Base-by-base conservation (phyloP, 2,329 filamentous ascomycete species). In the Clonostachys rhizophaga region DNA sequence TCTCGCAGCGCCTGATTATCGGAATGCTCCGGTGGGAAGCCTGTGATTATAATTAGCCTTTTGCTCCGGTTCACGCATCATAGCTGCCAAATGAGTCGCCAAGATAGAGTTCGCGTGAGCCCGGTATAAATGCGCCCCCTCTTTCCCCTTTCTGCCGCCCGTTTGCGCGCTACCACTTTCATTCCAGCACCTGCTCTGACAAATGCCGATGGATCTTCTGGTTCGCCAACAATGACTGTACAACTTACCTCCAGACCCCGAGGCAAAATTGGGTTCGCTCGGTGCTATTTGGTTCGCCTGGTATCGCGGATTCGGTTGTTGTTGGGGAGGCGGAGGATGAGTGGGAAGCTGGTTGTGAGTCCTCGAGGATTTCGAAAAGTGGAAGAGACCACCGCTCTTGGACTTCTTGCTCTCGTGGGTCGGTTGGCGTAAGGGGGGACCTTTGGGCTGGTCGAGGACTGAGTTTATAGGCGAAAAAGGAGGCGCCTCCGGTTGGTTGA, bases 301-400 rank as follows among this genome's bases (percentile, higher is more conserved):
- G 8, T 8, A 30, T 30, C 24, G 24, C 24, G 4, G 24, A 10
- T 30, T 30, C 24, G 24, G 24, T 30, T 30, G 24, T 30, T 42
- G 14, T 5, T 33, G 42, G 12, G 42, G 16, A 20, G 16, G 37
- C 5, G 24, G 16, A 44, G 30, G 50, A 47, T 53, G 53, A 50
- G 49, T 53, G 43, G 55, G 58, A 43, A 55, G 52, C 42, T 63
- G 60, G 46, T 68, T 71, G 42, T 65, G 63, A 45, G 69, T 62
- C 53, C 69, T 74, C 53, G 68, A 62, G 18, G 59, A 60, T 55
- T 77, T 78, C 51, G 65, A 69, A 59, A 78, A 77, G 58, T 74
- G 70, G 56, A 76, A 76, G 61, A 78, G 76, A 39, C 14, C 17
- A 53, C 71, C 69, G 55, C 70, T 69, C 57, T 72, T 76, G n/a